phyloP scores from a whole-genome alignment of 2,329 filamentous ascomycete genomes.

The Calonectria hongkongensis region DNA sequence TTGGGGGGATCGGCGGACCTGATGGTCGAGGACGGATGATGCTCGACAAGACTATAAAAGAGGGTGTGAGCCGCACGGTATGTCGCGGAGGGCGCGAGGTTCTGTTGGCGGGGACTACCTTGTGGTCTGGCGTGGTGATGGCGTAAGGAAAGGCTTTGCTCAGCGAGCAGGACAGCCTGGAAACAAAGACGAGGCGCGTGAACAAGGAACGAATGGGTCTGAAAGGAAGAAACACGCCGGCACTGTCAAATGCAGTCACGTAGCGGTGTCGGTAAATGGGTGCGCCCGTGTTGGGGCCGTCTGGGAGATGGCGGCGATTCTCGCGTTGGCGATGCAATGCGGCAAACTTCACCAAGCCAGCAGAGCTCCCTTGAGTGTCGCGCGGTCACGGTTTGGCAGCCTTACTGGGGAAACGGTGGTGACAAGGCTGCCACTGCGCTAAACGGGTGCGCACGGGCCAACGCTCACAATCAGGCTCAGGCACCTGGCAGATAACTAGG shows the following conservation, averaged over 20 bases:
- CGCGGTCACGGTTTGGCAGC: conserved; percentile 50
- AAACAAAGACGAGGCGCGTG: conserved; percentile 45
- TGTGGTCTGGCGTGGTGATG: conserved; percentile 43
- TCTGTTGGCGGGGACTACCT: conserved; percentile 40
- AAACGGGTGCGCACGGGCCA: conserved; percentile 48
- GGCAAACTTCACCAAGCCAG: conserved; percentile 42
- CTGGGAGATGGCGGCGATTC: conserved; percentile 41
- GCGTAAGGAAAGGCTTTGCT: conserved; percentile 52
- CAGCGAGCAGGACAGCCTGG: conserved; percentile 51
- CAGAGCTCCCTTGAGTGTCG: conserved; percentile 51
- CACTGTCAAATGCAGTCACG: conserved; percentile 17
- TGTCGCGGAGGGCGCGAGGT: conserved; percentile 30
- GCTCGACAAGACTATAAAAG: conserved; percentile 37
- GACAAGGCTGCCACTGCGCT: conserved; percentile 50
- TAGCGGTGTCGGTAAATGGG: conserved; percentile 7
- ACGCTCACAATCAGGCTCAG: conserved; percentile 32
- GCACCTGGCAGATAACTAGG: conserved; percentile 23
- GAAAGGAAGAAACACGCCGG: conserved; percentile 42
- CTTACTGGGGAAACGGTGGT: conserved; percentile 51
- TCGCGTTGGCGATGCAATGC: conserved; percentile 52
- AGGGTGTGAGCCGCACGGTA: conserved; percentile 46
- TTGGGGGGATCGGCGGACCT: conserved; percentile 54
- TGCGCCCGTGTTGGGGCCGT: conserved; percentile 40
- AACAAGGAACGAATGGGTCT: conserved; percentile 50
- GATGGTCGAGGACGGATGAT: conserved; percentile 22